phyloP scores from a whole-genome alignment of 2,329 filamentous ascomycete species.

The Basipetospora chlamydospora region DNA sequence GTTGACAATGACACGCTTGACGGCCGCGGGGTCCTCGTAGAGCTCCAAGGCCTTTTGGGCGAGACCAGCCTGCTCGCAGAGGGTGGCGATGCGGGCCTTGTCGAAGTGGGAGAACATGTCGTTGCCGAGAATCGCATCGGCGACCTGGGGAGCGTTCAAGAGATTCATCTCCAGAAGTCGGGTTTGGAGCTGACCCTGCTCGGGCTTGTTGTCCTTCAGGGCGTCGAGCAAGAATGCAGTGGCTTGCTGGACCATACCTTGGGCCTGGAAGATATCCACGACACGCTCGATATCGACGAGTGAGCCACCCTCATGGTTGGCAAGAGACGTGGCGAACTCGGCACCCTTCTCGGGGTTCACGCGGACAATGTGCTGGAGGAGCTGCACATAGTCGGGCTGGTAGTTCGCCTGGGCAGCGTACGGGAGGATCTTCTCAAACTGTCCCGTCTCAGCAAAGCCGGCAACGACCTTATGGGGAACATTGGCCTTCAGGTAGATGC shows the following conservation, averaged over 20 bases:
- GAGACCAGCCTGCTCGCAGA: constrained; percentile 88
- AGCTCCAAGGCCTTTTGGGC: constrained; percentile 81
- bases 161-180: constrained; percentile 96
- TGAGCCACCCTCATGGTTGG: constrained; percentile 75
- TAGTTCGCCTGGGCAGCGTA: constrained; percentile 79
- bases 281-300: constrained; percentile 88
- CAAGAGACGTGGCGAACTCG: constrained; percentile 86
- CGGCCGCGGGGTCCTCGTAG: constrained; percentile 74
- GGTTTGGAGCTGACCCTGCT: constrained; percentile 87
- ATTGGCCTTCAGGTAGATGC: constrained; percentile 83
- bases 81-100: constrained; percentile 69
- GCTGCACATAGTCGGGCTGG: constrained; percentile 84
- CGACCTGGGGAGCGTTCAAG: constrained; percentile 89
- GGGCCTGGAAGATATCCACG: constrained; percentile 94
- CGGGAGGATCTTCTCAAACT: constrained; percentile 91
- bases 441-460: constrained; percentile 84
- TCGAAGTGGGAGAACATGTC: constrained; percentile 99
- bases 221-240: constrained; percentile 97
- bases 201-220: constrained; percentile 84
- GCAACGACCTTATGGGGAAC: constrained; percentile 89
- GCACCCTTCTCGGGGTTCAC: constrained; percentile 86
- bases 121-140: constrained; percentile 93
- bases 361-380: constrained; percentile 84
- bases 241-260: constrained; percentile 94
- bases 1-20: constrained; percentile 83